Evolutionary conservation across 768 basidiomycete genomes (phyloP).

Genomic region (Russula lepida): DNA sequence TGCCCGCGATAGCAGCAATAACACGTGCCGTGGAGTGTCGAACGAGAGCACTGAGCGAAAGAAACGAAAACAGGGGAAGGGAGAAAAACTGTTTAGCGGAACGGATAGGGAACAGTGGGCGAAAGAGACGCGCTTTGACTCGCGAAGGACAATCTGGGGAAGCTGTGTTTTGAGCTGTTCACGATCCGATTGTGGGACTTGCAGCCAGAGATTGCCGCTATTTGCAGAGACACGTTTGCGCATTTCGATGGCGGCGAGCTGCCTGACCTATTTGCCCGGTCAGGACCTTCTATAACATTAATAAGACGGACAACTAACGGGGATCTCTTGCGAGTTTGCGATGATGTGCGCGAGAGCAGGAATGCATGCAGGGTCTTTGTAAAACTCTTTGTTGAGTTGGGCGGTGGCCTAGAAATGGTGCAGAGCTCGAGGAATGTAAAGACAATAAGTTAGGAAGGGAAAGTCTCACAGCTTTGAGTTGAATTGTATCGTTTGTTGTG

Average conservation of each 20-base stretch:
- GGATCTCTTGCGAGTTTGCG: slow-evolving; percentile 71
- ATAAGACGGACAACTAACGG: slow-evolving; percentile 44
- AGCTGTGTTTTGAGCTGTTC: slow-evolving; percentile 79
- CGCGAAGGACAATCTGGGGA: slow-evolving; percentile 67
- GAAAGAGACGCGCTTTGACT: slow-evolving; percentile 53
- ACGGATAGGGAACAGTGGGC: slow-evolving; percentile 6
- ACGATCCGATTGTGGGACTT: slow-evolving; percentile 57
- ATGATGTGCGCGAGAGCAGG: slow-evolving; percentile 84
- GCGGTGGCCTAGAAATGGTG: slow-evolving; percentile 64
- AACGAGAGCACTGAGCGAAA: slow-evolving; percentile 61
- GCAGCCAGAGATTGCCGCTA: slow-evolving; percentile 76
- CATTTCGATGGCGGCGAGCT: slow-evolving; percentile 94
- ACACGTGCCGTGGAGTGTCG: slow-evolving; percentile 90
- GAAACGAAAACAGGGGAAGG: not conserved
- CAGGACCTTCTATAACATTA: not conserved
- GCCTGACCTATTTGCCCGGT: slow-evolving; percentile 59
- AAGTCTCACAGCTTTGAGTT: slow-evolving; percentile 75
- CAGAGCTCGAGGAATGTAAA: not conserved
- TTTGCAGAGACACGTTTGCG: slow-evolving; percentile 82
- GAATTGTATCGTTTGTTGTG: slow-evolving; percentile 78
- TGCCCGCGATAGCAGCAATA: slow-evolving; percentile 83
- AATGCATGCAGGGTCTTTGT: slow-evolving; percentile 86
- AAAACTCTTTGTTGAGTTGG: slow-evolving; percentile 84
- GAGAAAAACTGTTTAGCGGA: slow-evolving; percentile 10
- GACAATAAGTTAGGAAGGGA: slow-evolving; percentile 5